phyloP scores from a whole-genome alignment of 2,329 filamentous ascomycete genomes.

The Sporothrix curviconia region DNA sequence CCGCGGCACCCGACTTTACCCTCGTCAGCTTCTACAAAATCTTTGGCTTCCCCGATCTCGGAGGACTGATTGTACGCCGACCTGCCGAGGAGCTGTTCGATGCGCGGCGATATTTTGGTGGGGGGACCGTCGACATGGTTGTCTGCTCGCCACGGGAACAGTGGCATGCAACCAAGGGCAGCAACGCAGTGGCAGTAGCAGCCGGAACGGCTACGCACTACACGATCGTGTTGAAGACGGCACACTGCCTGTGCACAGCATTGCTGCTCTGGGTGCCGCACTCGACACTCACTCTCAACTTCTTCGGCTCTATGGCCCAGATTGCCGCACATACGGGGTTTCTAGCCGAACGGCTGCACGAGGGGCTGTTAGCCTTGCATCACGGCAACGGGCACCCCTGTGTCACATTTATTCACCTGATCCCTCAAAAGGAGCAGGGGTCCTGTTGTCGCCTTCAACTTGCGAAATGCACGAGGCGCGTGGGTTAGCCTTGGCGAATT shows the following conservation, averaged over 20 bases:
- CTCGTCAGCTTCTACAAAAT: conserved; percentile 92
- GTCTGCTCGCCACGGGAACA: conserved; percentile 63
- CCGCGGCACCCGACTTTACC: conserved; percentile 70
- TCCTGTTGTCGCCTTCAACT: conserved; percentile 77
- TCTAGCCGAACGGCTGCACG: conserved; percentile 53
- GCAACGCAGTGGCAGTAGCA: not conserved
- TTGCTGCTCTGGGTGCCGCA: conserved; percentile 72
- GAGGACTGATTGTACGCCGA: conserved; percentile 75
- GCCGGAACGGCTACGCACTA: conserved; percentile 35
- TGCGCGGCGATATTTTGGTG: conserved; percentile 77
- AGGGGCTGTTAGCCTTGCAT: conserved; percentile 50
- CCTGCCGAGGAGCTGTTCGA: conserved; percentile 57
- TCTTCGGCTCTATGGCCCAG: conserved; percentile 62
- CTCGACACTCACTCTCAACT: conserved; percentile 61
- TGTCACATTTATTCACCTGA: conserved; percentile 64
- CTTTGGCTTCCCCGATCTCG: conserved; percentile 93
- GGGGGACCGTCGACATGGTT: conserved; percentile 89
- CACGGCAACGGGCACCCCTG: conserved; percentile 64
- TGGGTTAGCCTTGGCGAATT: conserved; percentile 81
- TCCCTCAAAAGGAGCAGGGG: conserved; percentile 37
- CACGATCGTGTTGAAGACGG: conserved; percentile 88
- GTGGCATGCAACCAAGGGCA: conserved; percentile 71
- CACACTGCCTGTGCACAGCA: conserved; percentile 83
- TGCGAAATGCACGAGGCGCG: conserved; percentile 59
- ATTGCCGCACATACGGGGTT: conserved; percentile 66